phyloP scores from a whole-genome alignment of 2,329 filamentous ascomycete genomes.

The Neoarthrinium moseri region DNA sequence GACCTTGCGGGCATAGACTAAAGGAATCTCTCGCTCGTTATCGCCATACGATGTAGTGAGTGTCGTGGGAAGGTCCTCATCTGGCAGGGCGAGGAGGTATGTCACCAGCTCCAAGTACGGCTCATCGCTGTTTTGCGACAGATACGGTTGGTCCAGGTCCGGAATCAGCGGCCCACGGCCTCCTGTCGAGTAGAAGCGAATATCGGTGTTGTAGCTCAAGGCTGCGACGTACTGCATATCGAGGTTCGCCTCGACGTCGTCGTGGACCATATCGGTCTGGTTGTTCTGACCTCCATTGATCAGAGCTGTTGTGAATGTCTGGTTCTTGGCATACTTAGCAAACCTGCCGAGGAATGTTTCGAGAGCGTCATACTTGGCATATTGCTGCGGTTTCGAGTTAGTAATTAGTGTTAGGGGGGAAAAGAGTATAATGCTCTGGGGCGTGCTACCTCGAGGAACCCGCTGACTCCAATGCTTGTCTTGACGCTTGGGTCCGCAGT shows the following conservation, averaged over 20 bases:
- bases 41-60: constrained; percentile 68
- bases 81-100: constrained; percentile 25
- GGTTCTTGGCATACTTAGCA: constrained; percentile 47
- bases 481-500: constrained; percentile 29
- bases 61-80: constrained; percentile 54
- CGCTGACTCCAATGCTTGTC: constrained; percentile 42
- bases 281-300: constrained; percentile 56
- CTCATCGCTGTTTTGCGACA: constrained; percentile 16
- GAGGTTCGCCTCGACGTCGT: constrained; percentile 52
- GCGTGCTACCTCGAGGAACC: constrained; percentile 25
- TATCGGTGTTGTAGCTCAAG: constrained; percentile 47
- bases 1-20: constrained; percentile 58
- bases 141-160: constrained; percentile 35
- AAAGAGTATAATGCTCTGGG: background rate
- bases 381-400: constrained; percentile 16
- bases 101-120: constrained; percentile 27
- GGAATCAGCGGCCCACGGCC: constrained; percentile 51
- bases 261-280: constrained; percentile 38
- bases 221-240: constrained; percentile 57
- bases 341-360: constrained; percentile 48
- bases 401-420: background rate
- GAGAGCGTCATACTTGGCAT: constrained; percentile 36
- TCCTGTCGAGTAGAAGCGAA: constrained; percentile 54
- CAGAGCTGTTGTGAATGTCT: constrained; percentile 53
- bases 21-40: constrained; percentile 62